A percentile compares a stretch with the other conserved stretches of the same genome.
Conservation (phyloP, 2,329 filamentous ascomycete genomes). For the Cytospora paraplurivora region DNA sequence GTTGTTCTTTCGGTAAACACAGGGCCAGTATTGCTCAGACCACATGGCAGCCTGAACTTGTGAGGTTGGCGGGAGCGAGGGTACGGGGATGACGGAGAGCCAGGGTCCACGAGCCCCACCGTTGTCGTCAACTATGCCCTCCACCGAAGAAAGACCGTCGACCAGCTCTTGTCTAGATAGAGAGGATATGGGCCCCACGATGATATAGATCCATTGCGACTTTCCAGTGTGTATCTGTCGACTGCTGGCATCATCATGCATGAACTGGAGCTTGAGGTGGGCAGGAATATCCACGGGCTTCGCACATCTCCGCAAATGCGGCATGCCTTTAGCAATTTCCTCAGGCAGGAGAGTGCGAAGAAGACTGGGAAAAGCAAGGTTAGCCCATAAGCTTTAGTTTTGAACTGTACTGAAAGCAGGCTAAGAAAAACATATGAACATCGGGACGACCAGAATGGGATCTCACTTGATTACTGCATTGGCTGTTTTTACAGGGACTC, state of each 20-base stretch:
- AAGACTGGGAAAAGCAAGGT: slow-evolving; percentile 44
- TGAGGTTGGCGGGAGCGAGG: slow-evolving; percentile 73
- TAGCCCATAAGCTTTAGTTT: slow-evolving; percentile 35
- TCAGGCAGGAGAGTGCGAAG: slow-evolving; percentile 59
- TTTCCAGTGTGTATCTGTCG: slow-evolving; percentile 61
- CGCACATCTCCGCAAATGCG: slow-evolving; percentile 75
- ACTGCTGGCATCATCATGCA: slow-evolving; percentile 58
- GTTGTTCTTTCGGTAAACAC: slow-evolving; percentile 84
- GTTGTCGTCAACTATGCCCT: slow-evolving; percentile 48
- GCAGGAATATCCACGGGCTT: slow-evolving; percentile 69
- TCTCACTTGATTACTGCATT: slow-evolving; percentile 73
- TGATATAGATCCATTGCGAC: slow-evolving; percentile 62
- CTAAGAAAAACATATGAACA: neutral
- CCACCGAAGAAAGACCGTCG: slow-evolving; percentile 48
- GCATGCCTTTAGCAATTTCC: slow-evolving; percentile 64
- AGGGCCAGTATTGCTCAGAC: slow-evolving; percentile 80
- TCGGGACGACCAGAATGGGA: slow-evolving; percentile 18
- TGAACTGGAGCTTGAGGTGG: slow-evolving; percentile 63
- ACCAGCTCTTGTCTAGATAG: slow-evolving; percentile 58
- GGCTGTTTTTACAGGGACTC: slow-evolving; percentile 70
- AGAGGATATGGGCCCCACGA: slow-evolving; percentile 54
- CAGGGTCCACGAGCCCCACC: slow-evolving; percentile 45
- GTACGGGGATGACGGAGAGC: slow-evolving; percentile 67
- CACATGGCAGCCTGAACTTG: slow-evolving; percentile 73
- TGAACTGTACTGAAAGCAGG: neutral